A percentile compares a stretch with the other conserved stretches of the same genome.
Conservation (phyloP, 2,329 filamentous ascomycete genomes). For the Sporothrix pallida region DNA sequence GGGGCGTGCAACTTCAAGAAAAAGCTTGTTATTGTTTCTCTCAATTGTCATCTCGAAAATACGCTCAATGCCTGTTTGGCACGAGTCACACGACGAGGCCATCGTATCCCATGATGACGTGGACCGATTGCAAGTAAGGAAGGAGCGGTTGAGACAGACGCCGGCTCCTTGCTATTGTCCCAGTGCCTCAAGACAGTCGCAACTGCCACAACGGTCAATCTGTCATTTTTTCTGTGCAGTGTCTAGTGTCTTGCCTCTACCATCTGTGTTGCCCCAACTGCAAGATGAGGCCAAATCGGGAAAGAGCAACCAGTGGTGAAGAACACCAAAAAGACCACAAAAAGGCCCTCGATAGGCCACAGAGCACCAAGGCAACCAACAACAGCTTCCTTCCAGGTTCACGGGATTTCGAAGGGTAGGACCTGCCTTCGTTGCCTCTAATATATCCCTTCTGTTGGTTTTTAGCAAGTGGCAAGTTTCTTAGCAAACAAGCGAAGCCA, state of each 20-base stretch:
- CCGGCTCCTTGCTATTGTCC: neutral
- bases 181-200: neutral
- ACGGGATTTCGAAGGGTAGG: neutral
- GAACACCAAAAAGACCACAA: neutral
- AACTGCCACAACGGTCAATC: neutral
- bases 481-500: neutral
- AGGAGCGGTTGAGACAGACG: conserved; percentile 15
- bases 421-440: too few species aligned
- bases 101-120: conserved; percentile 21
- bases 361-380: neutral
- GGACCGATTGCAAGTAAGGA: conserved; percentile 1
- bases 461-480: neutral
- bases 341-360: neutral
- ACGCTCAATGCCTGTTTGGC: neutral
- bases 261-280: conserved; percentile 21
- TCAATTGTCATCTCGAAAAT: neutral
- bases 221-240: conserved; percentile 2
- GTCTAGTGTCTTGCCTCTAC: neutral
- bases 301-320: conserved; percentile 7
- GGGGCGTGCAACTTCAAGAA: neutral
- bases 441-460: neutral
- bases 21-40: neutral
- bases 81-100: conserved; percentile 10
- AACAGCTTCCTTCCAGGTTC: neutral
- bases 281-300: conserved; percentile 10